Base-by-base conservation (phyloP, 2,329 filamentous ascomycete genomes). In the Nakataea oryzae region DNA sequence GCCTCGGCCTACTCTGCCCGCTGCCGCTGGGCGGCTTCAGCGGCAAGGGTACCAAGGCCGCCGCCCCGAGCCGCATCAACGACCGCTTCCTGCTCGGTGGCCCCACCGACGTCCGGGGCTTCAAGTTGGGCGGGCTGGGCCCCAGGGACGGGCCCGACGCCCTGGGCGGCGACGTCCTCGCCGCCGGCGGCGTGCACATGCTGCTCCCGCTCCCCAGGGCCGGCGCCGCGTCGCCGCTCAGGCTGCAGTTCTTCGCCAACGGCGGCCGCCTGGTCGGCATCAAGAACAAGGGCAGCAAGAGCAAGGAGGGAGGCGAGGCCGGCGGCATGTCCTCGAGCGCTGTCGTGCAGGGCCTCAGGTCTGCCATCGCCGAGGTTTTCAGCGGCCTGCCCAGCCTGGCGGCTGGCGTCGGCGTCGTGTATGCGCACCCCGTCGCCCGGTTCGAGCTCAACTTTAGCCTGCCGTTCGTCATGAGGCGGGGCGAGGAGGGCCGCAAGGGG, bases 361-460 rank as follows among this genome's bases (percentile, higher is more conserved):
- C 76, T 34, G 91, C 93, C 0, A 70, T 96, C 14, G 79, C 79
- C 6, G 88, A 93, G 64, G 76, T 97, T 21, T 78, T 81, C 26
- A 88, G 86, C 61, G 91, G 90, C 4, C 74, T 92, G 30, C 95
- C 95, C 0, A 97, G 91, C 72, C 79, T 92, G 41, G 89, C 93
- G 2, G 93, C 91, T 1, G 95, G 95, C 29, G 76, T 97, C 14
- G 95, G 95, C 0, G 78, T 99, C 27, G 93, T 99, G 1, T 99
- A 99, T 72, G 95, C 93, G 3, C 93, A 97, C 70, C 93, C 93
- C 0, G 88, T 93, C 26, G 95, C 95, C 13, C 80, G 95, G 62
- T 97, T 99, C 66, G 95, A 99, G 78, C 79, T 99, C 67, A 99
- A 99, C 75, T 96, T 99, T 73, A 92, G 90, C 69, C 74, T 99